Base-by-base conservation (phyloP, 805 yeast species). In the Candida hungchunana region DNA sequence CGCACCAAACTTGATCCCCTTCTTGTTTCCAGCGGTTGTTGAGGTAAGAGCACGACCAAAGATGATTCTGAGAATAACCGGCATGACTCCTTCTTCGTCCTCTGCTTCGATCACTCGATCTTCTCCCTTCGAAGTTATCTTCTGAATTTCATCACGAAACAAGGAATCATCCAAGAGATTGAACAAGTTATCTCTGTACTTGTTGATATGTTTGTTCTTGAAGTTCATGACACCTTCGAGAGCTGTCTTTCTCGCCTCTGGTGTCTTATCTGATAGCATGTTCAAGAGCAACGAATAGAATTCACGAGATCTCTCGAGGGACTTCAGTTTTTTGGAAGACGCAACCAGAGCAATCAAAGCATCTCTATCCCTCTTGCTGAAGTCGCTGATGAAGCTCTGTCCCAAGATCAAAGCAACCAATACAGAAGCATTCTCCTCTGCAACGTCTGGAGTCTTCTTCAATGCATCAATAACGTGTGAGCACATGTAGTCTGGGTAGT, bases 31-130 rank as follows among this genome's bases (percentile, higher is more conserved):
- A 55, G 83, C 79, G 2, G 75, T 64, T 37, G 67, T 72, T 26
- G 79, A 68, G 1, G 80, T 71, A 59, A 86, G 94, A 7, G 88
- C 86, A 39, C 95, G 71, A 7, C 97, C 97, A 59, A 81, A 90
- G 15, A 93, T 63, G 18, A 93, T 80, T 46, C 96, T 64, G 32
- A 88, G 55, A 4, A 88, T 70, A 20, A 84, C 51, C 1, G 94
- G 93, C 73, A 87, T 74, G 3, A 90, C 69, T 2, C 43, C 57
- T 2, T 56, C 63, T 12, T 71, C 63, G 53, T 93, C 97, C 4
- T 65, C 66, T 7, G 65, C 68, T 43, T 82, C 86, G 36, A 88
- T 67, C 2, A 69, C 58, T 4, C 62, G 66, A 7, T 77, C 71
- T 5, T 71, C 76, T 15, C 70, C 64, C 25, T 66, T 67, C 14